Evolutionary conservation across 371 early-diverging fungal genomes (phyloP), one percentile per base, ranked within the genome.

Genomic region (Circinella umbellata): DNA sequence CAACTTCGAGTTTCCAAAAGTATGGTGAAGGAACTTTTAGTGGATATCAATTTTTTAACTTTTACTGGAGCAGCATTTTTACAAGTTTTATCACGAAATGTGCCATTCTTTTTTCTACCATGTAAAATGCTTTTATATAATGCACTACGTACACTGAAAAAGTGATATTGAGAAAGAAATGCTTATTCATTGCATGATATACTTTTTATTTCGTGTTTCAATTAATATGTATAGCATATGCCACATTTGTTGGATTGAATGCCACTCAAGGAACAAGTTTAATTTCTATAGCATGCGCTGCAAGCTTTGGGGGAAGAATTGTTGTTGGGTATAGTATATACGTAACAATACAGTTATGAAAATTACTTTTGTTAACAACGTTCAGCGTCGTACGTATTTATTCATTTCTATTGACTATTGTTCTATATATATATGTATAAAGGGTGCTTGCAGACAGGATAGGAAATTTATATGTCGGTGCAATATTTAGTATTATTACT

Each of bases 241-340:
- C 72, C 17, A 64, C 68, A 18, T 37, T 39, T 27, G 18, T 68
- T 51, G 72, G 72, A 35, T 35, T 72, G 49, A 47, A 64, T 15
- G 54, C 67, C 6, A 49, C 70, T 1, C 74, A 82, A 67, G 80
- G 82, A 6, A 79, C 82, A 47, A 61, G 72, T 42, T 54, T 78
- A 3, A 70, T 79, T 4, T 72, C 80, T 15, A 73, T 79, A 5
- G 68, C 70, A 35, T 85, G 88, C 7, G 88, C 80, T 8, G 76
- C 81, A 37, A 89, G 86, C 42, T 86, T 85, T 20, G 65, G 87
- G 27, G 90, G 90, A 6, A 88, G 90, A 54, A 67, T 89, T 42
- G 5, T 72, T 1, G 74, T 75, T 27, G 82, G 82, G 64, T 64
- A 69, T 14, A 47, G 5, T 51, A 51, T 9, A 42, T 3, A n/a